Base-by-base conservation (phyloP, 2,329 filamentous ascomycete genomes). In the Cercospora beticola region DNA sequence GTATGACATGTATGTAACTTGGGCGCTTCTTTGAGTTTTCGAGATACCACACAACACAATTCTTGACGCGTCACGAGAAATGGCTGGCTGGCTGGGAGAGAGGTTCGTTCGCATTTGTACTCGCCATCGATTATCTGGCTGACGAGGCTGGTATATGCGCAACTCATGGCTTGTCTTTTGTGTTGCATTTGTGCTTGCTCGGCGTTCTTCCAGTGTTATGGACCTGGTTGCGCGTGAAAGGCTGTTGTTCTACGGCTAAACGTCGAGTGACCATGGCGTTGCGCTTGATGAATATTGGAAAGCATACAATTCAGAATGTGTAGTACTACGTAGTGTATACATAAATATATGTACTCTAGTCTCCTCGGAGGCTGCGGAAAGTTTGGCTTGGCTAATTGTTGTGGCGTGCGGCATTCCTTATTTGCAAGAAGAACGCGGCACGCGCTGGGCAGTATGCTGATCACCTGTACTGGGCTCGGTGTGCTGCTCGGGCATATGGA, bases 31-130 rank as follows among this genome's bases (percentile, higher is more conserved):
- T 10, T 33, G 26, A 30, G 26, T 58, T 58, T 30, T 58, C 14
- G 62, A 64, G 62, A 64, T 64, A 64, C 62, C 62, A 58, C 21
- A 43, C 21, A 30, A 58, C 54, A 58, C n/a, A 58, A 30, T 21
- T 58, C 26, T n/a, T 58, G 46, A 58, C 12, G 8, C 23, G 12
- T 28, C 7, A 30, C 23, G 54, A 58, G 54, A 23, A 14, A 31
- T 58, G 26, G 12, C 26, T 30, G 12, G 14, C 26, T 31, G 14
- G 16, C 54, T 33, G 16, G 36, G 36, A 43, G 7, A 43, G 16
- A 43, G 16, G 36, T n/a, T 43, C 36, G 16, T n/a, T 43, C 36
- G 36, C 16, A 43, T 43, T n/a, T 7, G 36, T n/a, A 7, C 0
- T n/a, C 36, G 36, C 36, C 36, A 3, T 43, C 36, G 16, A 3